These are phyloP conservation scores for Ensete ventricosum DNA, from an alignment of 176 grass and related monocot genomes.

Conservation along the genomic window DNA sequence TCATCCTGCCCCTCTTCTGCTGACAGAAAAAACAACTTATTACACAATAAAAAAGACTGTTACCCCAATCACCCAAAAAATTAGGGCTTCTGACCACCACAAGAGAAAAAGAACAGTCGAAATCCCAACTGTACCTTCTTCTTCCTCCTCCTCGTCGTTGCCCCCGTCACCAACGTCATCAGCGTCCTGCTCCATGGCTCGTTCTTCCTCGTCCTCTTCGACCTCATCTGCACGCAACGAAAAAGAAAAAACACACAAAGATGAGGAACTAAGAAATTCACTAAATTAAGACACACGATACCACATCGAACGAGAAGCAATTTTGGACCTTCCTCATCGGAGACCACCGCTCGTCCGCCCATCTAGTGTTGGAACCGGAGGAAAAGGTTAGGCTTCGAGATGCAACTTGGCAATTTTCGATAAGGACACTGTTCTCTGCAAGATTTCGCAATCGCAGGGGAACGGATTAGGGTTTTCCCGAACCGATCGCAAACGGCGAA, in stretches of 20 bases:
- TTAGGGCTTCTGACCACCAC: neutral
- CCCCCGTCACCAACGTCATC: conserved; percentile 41
- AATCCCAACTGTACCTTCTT: conserved; percentile 14
- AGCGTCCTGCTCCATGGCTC: conserved; percentile 30
- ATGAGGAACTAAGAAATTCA: neutral
- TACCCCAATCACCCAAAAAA: neutral
- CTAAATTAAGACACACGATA: neutral
- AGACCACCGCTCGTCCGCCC: conserved; percentile 53
- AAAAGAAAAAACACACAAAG: conserved; percentile 14
- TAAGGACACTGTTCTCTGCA: neutral
- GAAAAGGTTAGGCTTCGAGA: neutral
- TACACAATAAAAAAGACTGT: neutral
- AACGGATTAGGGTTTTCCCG: neutral
- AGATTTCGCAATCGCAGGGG: neutral
- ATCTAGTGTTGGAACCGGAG: conserved; percentile 16
- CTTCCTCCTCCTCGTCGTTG: conserved; percentile 70
- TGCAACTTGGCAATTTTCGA: neutral
- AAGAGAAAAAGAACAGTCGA: neutral
- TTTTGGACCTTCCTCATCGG: conserved; percentile 71
- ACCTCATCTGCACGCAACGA: conserved; percentile 34
- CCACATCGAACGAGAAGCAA: neutral
- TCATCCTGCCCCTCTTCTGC: conserved; percentile 84
- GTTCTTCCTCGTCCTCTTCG: conserved; percentile 55
- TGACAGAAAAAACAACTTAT: conserved; percentile 7
- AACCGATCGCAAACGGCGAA: neutral